phyloP scores from a whole-genome alignment of 495 filamentous ascomycete species.

The Hapsidospora chrysogenum region DNA sequence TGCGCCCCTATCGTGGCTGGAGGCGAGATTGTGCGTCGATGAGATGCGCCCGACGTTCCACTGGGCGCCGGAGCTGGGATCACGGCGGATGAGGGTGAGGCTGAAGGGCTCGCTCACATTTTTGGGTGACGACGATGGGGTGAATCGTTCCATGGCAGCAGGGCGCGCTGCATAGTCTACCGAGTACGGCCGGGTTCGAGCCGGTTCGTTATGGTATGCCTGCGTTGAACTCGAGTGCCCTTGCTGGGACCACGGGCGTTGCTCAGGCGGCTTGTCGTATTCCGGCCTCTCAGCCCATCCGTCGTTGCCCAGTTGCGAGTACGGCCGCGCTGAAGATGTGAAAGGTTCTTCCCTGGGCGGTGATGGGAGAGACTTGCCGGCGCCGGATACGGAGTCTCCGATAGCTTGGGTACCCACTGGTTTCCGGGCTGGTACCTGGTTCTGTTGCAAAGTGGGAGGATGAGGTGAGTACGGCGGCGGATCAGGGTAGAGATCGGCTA shows the following conservation, averaged over 20 bases:
- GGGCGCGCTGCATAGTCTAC: too few relatives aligned
- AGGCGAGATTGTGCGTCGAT: conserved; percentile 23
- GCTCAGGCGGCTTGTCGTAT: background rate
- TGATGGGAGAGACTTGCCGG: background rate
- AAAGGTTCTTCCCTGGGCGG: background rate
- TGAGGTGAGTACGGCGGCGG: too few relatives aligned
- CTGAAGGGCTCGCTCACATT: conserved; percentile 23
- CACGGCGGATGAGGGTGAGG: conserved; percentile 80
- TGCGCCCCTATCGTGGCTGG: conserved; percentile 4
- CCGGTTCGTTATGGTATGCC: too few relatives aligned
- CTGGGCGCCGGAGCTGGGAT: conserved; percentile 61
- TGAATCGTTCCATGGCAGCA: too few relatives aligned
- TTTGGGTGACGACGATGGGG: conserved; percentile 6
- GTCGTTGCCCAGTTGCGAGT: background rate
- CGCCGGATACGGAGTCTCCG: too few relatives aligned
- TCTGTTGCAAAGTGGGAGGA: too few relatives aligned
- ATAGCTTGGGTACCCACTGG: too few relatives aligned
- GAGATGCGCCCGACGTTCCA: conserved; percentile 77
- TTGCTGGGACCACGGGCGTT: background rate
- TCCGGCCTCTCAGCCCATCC: background rate
- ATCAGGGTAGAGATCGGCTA: too few relatives aligned
- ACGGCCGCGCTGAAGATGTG: background rate
- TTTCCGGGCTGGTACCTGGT: too few relatives aligned
- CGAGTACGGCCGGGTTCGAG: too few relatives aligned
- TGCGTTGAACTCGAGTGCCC: too few relatives aligned